Conservation (phyloP, 1,284 basidiomycete species). For the Dichomitus squalens region DNA sequence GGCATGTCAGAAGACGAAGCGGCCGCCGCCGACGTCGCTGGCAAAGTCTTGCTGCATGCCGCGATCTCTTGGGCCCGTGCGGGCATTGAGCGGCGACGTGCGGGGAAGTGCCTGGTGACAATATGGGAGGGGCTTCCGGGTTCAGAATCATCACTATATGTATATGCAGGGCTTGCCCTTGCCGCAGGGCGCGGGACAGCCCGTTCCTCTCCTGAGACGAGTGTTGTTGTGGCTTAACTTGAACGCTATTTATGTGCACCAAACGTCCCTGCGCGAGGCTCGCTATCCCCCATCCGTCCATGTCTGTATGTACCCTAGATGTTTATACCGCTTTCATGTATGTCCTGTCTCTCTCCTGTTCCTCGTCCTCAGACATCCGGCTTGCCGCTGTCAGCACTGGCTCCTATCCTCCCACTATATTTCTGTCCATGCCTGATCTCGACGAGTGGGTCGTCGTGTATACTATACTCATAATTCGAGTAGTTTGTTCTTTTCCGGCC, state of each 20-base stretch:
- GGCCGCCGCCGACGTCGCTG: not conserved
- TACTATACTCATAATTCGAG: no score
- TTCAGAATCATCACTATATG: not conserved
- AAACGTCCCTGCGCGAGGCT: not conserved
- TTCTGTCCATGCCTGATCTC: no score
- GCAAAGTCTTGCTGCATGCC: not conserved
- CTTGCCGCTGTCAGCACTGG: no score
- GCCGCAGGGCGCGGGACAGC: not conserved
- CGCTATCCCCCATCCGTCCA: not conserved
- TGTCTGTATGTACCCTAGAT: constrained; percentile 6
- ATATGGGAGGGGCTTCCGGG: not conserved
- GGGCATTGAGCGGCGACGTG: not conserved
- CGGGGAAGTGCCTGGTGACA: not conserved
- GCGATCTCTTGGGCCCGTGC: not conserved
- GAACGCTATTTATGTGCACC: not conserved
- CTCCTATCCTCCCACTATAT: no score
- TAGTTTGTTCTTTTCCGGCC: no score
- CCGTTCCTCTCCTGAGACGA: not conserved
- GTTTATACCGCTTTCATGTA: constrained; percentile 1
- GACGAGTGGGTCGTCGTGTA: no score
- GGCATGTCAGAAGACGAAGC: not conserved
- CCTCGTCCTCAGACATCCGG: no score
- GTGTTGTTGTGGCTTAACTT: not conserved
- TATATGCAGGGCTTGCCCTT: not conserved
- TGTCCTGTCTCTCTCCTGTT: not conserved